Evolutionary conservation across 176 grass and related monocot species (phyloP).

Genomic region (Neostapfia colusana): DNA sequence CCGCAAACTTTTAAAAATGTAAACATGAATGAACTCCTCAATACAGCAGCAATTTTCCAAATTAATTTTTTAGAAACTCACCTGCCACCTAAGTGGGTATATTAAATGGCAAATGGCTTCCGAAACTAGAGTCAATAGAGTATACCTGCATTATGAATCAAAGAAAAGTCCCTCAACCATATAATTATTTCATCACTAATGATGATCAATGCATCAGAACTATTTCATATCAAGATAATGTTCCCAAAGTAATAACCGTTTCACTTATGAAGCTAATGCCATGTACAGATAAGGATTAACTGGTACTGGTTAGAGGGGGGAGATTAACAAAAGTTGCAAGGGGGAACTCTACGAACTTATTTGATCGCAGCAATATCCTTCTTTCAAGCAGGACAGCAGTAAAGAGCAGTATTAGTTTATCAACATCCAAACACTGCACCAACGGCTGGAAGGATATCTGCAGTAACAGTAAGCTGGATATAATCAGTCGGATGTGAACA

Average conservation of each 20-base stretch:
- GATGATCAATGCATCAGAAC: neutral
- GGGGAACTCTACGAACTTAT: constrained; percentile 68
- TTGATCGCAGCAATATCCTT: constrained; percentile 98
- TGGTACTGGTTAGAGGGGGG: constrained; percentile 27
- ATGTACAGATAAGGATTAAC: constrained; percentile 23
- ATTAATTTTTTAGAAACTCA: constrained; percentile 43
- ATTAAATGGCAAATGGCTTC: constrained; percentile 99
- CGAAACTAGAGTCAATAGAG: constrained; percentile 90
- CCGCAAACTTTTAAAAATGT: constrained; percentile 6
- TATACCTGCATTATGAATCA: constrained; percentile 68
- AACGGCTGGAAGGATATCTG: constrained; percentile 99
- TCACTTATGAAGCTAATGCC: constrained; percentile 18
- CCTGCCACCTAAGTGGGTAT: constrained; percentile 99
- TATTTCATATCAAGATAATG: constrained; percentile 22
- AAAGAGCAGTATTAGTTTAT: constrained; percentile 96
- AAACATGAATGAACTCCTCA: constrained; percentile 36
- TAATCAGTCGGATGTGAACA: constrained; percentile 29
- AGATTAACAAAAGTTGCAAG: constrained; percentile 32
- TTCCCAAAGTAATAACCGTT: constrained; percentile 33
- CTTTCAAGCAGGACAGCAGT: constrained; percentile 97
- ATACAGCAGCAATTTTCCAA: constrained; percentile 30
- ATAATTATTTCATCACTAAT: constrained; percentile 22
- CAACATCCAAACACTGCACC: constrained; percentile 95
- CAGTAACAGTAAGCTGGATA: constrained; percentile 41
- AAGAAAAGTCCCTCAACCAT: constrained; percentile 33